Evolutionary conservation across 2,329 filamentous ascomycete genomes (phyloP), one percentile per base, ranked within the genome.

Genomic region (Ascochyta pisi): DNA sequence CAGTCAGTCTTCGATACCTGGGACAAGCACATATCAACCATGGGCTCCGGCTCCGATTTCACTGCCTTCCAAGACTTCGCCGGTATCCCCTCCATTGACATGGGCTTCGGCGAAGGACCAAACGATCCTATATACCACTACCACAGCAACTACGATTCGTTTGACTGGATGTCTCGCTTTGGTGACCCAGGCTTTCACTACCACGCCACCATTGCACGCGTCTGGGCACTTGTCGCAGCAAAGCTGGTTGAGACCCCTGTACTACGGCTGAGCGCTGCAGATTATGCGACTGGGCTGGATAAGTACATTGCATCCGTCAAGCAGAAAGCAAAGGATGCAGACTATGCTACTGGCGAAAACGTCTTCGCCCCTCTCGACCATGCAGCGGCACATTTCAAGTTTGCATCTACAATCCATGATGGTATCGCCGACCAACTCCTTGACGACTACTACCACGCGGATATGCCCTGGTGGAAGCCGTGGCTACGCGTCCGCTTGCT

Each of bases 71-170:
- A 82, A 60, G 80, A 83, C 68, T 82, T 80, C 51, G 81, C 79
- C 10, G 81, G 81, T 37, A 81, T 82, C 34, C 76, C 80, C 2
- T 79, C 70, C 6, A 69, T 82, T 42, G 79, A 83, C 54, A 73
- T 82, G 57, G 79, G 79, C 22, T 82, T 82, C 57, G 69, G 69
- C 13, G 65, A 61, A 44, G 70, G 63, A 13, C 59, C 66, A 0
- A 71, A 76, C 24, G 70, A 69, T 0, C 78, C 87, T 0, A 78
- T 91, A 6, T 91, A 89, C 69, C 88, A 90, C 61, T 96, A 95
- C 68, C 91, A 96, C 72, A 85, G 85, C 59, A 95, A 95, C 76
- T 96, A 93, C 70, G 92, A 96, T 70, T 90, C 84, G 31, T 93
- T 90, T 70, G 80, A 88, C 66, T 96, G 91, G 91, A 95, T 95